Conservation (phyloP, 1,284 basidiomycete species). For the Apiotrichum veenhuisii region DNA sequence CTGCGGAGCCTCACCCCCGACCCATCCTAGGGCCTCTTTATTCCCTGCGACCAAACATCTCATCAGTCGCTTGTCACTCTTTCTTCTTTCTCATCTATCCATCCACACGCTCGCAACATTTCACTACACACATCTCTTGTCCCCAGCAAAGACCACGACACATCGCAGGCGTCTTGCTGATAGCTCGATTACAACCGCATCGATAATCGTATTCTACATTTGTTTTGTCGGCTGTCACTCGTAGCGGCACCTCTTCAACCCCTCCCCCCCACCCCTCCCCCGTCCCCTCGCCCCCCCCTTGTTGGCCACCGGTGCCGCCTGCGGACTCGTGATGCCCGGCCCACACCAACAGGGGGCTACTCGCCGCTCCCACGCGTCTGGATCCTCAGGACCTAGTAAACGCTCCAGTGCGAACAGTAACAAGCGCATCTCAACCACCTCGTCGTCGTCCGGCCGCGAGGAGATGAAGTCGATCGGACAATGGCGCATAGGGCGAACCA, state of each 20-base stretch:
- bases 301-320: not conserved
- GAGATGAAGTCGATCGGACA: slow-evolving; percentile 64
- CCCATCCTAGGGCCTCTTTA: no score
- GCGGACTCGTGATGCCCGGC: slow-evolving; percentile 5
- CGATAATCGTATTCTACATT: not conserved
- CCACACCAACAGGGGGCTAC: slow-evolving; percentile 10
- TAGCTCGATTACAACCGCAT: no score
- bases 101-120: no score
- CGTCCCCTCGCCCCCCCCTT: not conserved
- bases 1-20: no score
- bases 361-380: slow-evolving; percentile 3
- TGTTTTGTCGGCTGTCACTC: not conserved
- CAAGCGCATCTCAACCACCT: slow-evolving; percentile 18
- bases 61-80: no score
- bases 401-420: not conserved
- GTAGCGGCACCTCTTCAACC: not conserved
- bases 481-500: slow-evolving; percentile 88
- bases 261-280: not conserved
- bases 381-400: slow-evolving; percentile 7
- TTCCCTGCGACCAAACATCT: no score
- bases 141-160: no score
- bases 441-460: slow-evolving; percentile 17
- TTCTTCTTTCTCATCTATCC: no score
- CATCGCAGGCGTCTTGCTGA: not conserved
- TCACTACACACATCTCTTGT: no score